Evolutionary conservation across 768 basidiomycete species (phyloP).

Genomic region (Rhizopogon vulgaris): DNA sequence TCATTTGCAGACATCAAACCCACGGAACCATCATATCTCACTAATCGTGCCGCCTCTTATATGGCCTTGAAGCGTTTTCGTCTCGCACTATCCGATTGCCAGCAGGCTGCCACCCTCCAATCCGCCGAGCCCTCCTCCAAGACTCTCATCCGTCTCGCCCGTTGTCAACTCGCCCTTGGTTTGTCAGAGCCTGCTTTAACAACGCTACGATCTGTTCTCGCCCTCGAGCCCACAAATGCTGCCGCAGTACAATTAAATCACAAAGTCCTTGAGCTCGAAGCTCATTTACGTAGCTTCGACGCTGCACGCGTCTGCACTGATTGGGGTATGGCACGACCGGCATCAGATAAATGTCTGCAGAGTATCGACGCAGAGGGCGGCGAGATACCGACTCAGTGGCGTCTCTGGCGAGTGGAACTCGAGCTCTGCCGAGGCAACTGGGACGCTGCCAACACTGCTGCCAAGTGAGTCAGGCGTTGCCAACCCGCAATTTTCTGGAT

Average conservation of each 20-base stretch:
- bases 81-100: constrained; percentile 72
- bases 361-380: constrained; percentile 70
- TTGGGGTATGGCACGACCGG: constrained; percentile 75
- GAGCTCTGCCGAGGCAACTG: constrained; percentile 65
- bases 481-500: background rate
- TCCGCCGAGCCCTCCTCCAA: constrained; percentile 57
- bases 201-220: constrained; percentile 54
- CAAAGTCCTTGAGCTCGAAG: constrained; percentile 55
- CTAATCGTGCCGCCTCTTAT: constrained; percentile 82
- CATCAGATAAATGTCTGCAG: constrained; percentile 72
- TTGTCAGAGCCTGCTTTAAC: constrained; percentile 60
- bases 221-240: constrained; percentile 56
- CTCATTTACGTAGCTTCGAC: constrained; percentile 61
- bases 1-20: constrained; percentile 46
- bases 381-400: constrained; percentile 75
- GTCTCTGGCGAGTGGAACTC: constrained; percentile 72
- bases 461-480: constrained; percentile 50
- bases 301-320: constrained; percentile 51
- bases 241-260: constrained; percentile 55
- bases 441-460: constrained; percentile 69
- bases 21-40: constrained; percentile 68
- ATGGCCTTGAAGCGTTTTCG: constrained; percentile 79
- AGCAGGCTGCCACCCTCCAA: constrained; percentile 64
- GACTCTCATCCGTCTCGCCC: constrained; percentile 75
- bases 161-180: constrained; percentile 80